Percentiles rank a stretch among this genome's conserved stretches.
phyloP scores from a whole-genome alignment of 345 rosid genomes.

The Toxicodendron radicans region DNA sequence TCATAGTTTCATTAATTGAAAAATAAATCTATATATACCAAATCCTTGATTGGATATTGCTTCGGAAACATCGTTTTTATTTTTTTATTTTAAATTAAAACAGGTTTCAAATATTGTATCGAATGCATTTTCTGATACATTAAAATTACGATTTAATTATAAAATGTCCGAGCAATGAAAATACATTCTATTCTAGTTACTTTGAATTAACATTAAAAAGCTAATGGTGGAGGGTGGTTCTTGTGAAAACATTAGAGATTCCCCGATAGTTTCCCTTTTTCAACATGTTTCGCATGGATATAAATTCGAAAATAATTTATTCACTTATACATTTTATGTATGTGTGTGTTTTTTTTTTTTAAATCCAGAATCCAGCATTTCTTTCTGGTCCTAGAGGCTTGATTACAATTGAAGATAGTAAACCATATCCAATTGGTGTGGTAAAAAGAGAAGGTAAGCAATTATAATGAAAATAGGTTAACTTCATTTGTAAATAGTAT shows the following conservation, averaged over 20 bases:
- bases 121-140: too few relatives aligned
- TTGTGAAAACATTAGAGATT: neutral
- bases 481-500: neutral
- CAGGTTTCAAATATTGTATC: too few relatives aligned
- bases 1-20: too few relatives aligned
- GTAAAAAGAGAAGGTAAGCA: slow-evolving; percentile 59
- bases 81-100: too few relatives aligned
- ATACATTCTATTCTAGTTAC: neutral
- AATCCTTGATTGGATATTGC: too few relatives aligned
- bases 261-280: neutral
- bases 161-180: neutral
- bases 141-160: too few relatives aligned
- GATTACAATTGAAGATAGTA: slow-evolving; percentile 50
- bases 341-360: neutral
- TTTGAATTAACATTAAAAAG: too few relatives aligned
- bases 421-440: slow-evolving; percentile 63
- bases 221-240: too few relatives aligned
- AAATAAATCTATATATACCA: too few relatives aligned
- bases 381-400: slow-evolving; percentile 86
- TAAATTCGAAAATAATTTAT: neutral
- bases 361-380: slow-evolving; percentile 75
- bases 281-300: neutral
- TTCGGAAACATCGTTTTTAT: too few relatives aligned
- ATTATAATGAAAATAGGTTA: neutral
- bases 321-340: neutral